Evolutionary conservation across 768 basidiomycete species (phyloP).

Genomic region (Phlebiopsis gigantea): DNA sequence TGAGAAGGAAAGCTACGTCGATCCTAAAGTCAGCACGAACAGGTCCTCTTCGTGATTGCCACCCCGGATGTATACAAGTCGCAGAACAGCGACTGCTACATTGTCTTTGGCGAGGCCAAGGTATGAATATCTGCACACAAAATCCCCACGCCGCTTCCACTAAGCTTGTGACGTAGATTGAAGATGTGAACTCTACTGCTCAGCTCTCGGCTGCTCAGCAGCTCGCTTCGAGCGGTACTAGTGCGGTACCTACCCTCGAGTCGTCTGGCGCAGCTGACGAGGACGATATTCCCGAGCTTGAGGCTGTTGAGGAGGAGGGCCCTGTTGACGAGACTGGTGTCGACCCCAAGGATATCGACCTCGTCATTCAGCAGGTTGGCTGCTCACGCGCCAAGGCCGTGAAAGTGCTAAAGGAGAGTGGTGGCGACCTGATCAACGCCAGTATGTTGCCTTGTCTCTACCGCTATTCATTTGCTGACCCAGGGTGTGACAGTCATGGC

Average conservation of each 20-base stretch:
- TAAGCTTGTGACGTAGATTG: conserved; percentile 44
- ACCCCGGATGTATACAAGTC: conserved; percentile 98
- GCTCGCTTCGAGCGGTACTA: conserved; percentile 49
- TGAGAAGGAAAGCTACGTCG: too few species aligned
- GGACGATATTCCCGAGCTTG: conserved; percentile 81
- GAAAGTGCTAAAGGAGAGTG: conserved; percentile 82
- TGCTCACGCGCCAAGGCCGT: conserved; percentile 93
- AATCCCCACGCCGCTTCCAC: too few species aligned
- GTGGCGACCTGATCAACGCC: conserved; percentile 94
- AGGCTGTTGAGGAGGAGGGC: conserved; percentile 77
- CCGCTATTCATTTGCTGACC: conserved; percentile 6
- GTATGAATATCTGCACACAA: conserved; percentile 32
- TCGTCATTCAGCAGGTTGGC: conserved; percentile 87
- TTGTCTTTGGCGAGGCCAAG: conserved; percentile 98
- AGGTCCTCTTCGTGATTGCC: conserved; percentile 90
- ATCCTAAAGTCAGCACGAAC: too few species aligned
- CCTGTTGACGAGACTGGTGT: conserved; percentile 83
- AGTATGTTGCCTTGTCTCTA: conserved; percentile 51
- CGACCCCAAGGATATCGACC: conserved; percentile 91
- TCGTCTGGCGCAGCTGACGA: conserved; percentile 46
- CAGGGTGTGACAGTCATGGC: conserved; percentile 66
- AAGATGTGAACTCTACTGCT: conserved; percentile 81
- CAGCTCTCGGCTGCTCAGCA: conserved; percentile 78
- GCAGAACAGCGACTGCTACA: conserved; percentile 95
- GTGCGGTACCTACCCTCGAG: conserved; percentile 41